A percentile compares a stretch with the other conserved stretches of the same genome.
phyloP scores from a whole-genome alignment of 2,329 filamentous ascomycete genomes.

The Aspergillus sp. region DNA sequence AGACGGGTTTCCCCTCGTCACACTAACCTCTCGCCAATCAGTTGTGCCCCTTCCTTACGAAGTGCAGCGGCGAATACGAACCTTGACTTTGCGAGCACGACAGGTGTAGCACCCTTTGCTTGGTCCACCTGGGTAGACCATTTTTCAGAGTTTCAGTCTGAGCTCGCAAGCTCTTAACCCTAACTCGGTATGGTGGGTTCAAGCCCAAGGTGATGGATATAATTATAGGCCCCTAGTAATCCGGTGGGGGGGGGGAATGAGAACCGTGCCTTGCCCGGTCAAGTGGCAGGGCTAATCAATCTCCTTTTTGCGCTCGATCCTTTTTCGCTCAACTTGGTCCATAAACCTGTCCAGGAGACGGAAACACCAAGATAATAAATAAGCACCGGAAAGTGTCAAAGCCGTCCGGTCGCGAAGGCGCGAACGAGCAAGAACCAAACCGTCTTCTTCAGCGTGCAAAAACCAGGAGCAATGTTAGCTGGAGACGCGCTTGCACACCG shows the following conservation, averaged over 20 bases:
- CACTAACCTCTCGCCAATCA: slow-evolving; percentile 1
- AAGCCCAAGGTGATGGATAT: not conserved
- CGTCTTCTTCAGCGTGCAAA: not conserved
- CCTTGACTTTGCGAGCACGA: slow-evolving; percentile 12
- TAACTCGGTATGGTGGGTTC: not conserved
- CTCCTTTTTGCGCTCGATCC: not conserved
- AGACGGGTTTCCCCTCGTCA: slow-evolving; percentile 5
- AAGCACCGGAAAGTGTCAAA: not conserved
- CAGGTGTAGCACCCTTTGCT: slow-evolving; percentile 10
- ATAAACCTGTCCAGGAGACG: not conserved
- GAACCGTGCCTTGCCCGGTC: no score
- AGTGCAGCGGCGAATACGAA: not conserved
- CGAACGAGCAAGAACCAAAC: not conserved
- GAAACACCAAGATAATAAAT: not conserved
- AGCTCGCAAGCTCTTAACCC: not conserved
- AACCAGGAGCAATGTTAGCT: not conserved
- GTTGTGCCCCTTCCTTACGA: not conserved
- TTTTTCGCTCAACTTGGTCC: not conserved
- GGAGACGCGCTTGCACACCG: not conserved
- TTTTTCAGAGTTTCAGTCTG: not conserved
- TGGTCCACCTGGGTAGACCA: slow-evolving; percentile 10
- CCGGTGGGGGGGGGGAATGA: no score
- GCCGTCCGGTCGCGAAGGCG: not conserved
- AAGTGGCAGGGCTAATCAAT: no score
- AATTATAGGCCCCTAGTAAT: not conserved